These are phyloP conservation scores for Tolypocladium amazonense DNA, from an alignment of 2,329 filamentous ascomycete species.

Conservation along the genomic window DNA sequence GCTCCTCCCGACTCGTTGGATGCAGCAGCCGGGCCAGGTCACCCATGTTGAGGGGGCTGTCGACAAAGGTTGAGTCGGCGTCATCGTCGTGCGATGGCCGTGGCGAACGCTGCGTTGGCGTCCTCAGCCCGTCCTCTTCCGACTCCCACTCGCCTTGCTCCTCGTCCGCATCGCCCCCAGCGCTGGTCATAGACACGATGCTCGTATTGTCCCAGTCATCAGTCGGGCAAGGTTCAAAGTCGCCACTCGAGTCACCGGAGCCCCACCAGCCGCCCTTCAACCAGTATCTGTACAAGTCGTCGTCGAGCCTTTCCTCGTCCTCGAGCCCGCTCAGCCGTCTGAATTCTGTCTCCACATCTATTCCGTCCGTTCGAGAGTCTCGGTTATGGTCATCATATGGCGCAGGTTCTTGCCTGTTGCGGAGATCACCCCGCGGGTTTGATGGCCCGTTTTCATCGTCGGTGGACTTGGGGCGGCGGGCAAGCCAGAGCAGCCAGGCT, in stretches of 20 bases:
- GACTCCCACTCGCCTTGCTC: slow-evolving; percentile 37
- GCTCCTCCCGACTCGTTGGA: slow-evolving; percentile 66
- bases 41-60: slow-evolving; percentile 51
- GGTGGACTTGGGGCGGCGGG: slow-evolving; percentile 12
- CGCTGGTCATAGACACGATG: slow-evolving; percentile 50
- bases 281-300: slow-evolving; percentile 76
- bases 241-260: slow-evolving; percentile 66
- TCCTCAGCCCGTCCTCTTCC: slow-evolving; percentile 46
- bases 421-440: neutral
- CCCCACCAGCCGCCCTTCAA: slow-evolving; percentile 77
- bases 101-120: slow-evolving; percentile 60
- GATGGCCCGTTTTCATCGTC: neutral
- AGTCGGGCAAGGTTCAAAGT: slow-evolving; percentile 51
- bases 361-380: slow-evolving; percentile 48
- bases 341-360: slow-evolving; percentile 76
- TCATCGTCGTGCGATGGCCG: slow-evolving; percentile 15
- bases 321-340: slow-evolving; percentile 39
- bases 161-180: slow-evolving; percentile 23
- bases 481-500: slow-evolving; percentile 46
- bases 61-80: slow-evolving; percentile 47
- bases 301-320: slow-evolving; percentile 58
- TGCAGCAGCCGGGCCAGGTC: slow-evolving; percentile 75
- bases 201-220: slow-evolving; percentile 69
- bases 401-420: neutral
- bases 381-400: slow-evolving; percentile 33